These are phyloP conservation scores for Penicillium malachiteum DNA, from an alignment of 495 filamentous ascomycete genomes.

Conservation along the genomic window DNA sequence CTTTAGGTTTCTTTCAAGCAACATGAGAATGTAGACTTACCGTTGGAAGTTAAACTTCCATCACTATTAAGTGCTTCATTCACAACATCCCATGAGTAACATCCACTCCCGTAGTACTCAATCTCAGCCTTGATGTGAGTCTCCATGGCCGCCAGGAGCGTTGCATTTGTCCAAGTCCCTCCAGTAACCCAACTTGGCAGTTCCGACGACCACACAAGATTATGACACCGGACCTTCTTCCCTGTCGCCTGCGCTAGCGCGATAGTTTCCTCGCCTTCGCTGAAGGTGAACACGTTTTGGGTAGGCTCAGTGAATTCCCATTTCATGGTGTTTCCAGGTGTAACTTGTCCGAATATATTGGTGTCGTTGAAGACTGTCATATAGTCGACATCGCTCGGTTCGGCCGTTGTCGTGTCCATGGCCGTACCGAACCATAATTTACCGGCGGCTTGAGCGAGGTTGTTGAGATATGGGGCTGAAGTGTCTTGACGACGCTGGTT, in stretches of 20 bases:
- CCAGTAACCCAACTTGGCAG: background rate
- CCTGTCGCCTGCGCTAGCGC: background rate
- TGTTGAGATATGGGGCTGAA: background rate
- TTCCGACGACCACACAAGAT: background rate
- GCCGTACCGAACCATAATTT: background rate
- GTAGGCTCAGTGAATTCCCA: background rate
- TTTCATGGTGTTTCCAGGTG: background rate
- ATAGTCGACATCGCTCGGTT: background rate
- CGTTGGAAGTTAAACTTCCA: background rate
- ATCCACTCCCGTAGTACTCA: background rate
- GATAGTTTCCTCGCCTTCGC: background rate
- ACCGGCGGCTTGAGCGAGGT: background rate
- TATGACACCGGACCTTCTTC: background rate
- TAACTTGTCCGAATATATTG: background rate
- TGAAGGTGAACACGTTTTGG: background rate
- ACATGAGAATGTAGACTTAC: background rate
- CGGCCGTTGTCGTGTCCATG: background rate
- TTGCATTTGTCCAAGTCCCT: background rate
- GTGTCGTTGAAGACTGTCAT: background rate
- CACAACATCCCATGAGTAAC: background rate
- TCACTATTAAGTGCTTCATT: background rate
- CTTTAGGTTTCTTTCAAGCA: background rate
- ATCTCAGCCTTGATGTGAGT: background rate
- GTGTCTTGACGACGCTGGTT: background rate
- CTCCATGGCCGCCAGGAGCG: background rate